Conservation (phyloP, 495 filamentous ascomycete species). For the Daldinia caldariorum region DNA sequence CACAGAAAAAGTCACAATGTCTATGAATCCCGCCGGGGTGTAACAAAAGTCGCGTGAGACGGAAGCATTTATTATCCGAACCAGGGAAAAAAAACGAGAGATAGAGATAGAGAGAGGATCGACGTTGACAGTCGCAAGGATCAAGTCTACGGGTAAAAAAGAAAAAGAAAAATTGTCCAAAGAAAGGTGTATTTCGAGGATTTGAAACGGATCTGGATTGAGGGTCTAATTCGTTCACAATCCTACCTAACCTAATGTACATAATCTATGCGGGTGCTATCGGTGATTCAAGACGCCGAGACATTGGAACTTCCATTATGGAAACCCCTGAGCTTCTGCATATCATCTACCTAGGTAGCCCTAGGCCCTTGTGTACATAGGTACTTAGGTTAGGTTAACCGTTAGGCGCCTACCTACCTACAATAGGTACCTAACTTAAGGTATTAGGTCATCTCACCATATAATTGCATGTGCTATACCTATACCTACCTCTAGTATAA, state of each 20-base stretch:
- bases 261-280: conserved; percentile 10
- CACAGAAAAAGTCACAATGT: neutral
- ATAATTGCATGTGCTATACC: conserved; percentile 16
- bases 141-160: neutral
- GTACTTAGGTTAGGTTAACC: too few species aligned
- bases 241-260: conserved; percentile 1
- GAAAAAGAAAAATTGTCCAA: conserved; percentile 11
- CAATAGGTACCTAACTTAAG: neutral
- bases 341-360: neutral
- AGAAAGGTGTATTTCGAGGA: conserved; percentile 15
- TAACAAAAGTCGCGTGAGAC: conserved; percentile 24
- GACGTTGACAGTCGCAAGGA: conserved; percentile 6
- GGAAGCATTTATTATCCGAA: conserved; percentile 22
- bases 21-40: conserved; percentile 10
- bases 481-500: too few species aligned
- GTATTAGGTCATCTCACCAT: neutral
- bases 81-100: neutral
- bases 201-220: conserved; percentile 29
- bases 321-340: neutral
- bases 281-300: conserved; percentile 31
- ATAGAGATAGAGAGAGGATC: conserved; percentile 5
- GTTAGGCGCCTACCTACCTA: too few species aligned
- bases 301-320: neutral
- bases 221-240: conserved; percentile 12
- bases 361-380: too few species aligned